phyloP scores from a whole-genome alignment of 768 basidiomycete genomes.

The Punctularia strigosozonata region DNA sequence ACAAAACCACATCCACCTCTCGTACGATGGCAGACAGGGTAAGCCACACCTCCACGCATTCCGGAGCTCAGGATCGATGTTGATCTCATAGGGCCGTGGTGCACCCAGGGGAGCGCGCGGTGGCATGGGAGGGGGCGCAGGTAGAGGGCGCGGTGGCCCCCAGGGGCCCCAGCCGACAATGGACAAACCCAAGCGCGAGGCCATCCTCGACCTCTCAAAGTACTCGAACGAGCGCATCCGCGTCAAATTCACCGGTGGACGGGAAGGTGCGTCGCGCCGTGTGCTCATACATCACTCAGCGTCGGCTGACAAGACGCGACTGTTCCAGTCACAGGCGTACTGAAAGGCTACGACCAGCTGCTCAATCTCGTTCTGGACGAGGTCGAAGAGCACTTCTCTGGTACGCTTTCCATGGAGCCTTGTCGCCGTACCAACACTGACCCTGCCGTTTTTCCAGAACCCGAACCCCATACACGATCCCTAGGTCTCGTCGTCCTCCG shows the following conservation, averaged over 20 bases:
- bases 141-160: constrained; percentile 38
- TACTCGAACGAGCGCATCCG: constrained; percentile 87
- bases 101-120: constrained; percentile 34
- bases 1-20: constrained; percentile 5
- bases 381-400: constrained; percentile 72
- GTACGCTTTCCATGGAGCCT: constrained; percentile 25
- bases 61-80: constrained; percentile 24
- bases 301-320: constrained; percentile 2
- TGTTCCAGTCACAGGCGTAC: constrained; percentile 66
- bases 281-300: neutral
- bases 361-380: constrained; percentile 96
- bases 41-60: constrained; percentile 12
- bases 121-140: constrained; percentile 28
- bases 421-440: neutral
- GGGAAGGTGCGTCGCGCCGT: constrained; percentile 55
- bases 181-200: constrained; percentile 83
- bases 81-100: constrained; percentile 45
- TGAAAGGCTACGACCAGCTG: constrained; percentile 95
- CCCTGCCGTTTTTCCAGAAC: constrained; percentile 30
- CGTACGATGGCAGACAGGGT: constrained; percentile 52
- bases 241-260: constrained; percentile 96
- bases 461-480: constrained; percentile 47
- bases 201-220: constrained; percentile 90
- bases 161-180: constrained; percentile 35
- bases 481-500: constrained; percentile 85